Conservation (phyloP, 1,284 basidiomycete species). For the Porogramme epimiltina region DNA sequence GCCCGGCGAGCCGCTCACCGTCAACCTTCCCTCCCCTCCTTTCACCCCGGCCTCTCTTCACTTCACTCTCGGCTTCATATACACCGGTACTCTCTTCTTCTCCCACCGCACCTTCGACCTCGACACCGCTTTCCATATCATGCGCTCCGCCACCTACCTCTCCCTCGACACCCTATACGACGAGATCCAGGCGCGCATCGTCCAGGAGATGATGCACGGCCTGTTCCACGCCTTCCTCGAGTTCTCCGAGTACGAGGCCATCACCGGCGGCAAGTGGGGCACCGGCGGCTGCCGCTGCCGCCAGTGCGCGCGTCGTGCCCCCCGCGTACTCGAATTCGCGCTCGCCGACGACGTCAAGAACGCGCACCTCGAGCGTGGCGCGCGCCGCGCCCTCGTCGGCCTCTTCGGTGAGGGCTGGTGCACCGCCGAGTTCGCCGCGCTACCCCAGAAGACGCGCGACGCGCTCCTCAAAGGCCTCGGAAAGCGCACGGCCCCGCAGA, state of each 20-base stretch:
- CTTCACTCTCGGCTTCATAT: conserved; percentile 93
- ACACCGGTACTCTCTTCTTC: conserved; percentile 92
- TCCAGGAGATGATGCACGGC: conserved; percentile 87
- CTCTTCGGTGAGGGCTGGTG: conserved; percentile 89
- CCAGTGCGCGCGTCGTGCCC: conserved; percentile 76
- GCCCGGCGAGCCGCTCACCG: conserved; percentile 50
- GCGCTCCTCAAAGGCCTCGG: conserved; percentile 70
- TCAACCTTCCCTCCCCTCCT: conserved; percentile 86
- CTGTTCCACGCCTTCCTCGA: conserved; percentile 82
- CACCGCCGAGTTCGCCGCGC: conserved; percentile 71
- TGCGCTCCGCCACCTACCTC: conserved; percentile 84
- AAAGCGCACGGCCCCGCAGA: conserved; percentile 63
- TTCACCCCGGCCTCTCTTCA: conserved; percentile 95
- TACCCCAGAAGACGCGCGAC: conserved; percentile 69
- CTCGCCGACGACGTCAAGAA: conserved; percentile 76
- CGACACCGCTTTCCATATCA: conserved; percentile 87
- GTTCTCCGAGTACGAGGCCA: conserved; percentile 72
- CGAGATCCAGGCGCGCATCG: conserved; percentile 81
- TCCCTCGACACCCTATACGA: conserved; percentile 73
- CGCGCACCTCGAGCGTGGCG: conserved; percentile 66
- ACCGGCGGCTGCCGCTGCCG: conserved; percentile 79
- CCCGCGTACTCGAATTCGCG: conserved; percentile 82
- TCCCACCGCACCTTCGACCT: conserved; percentile 94
- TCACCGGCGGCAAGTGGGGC: conserved; percentile 75
- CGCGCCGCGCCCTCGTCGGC: conserved; percentile 73